Base-by-base conservation (phyloP, 108 stramenopile species). In the Ochromonas danica region DNA sequence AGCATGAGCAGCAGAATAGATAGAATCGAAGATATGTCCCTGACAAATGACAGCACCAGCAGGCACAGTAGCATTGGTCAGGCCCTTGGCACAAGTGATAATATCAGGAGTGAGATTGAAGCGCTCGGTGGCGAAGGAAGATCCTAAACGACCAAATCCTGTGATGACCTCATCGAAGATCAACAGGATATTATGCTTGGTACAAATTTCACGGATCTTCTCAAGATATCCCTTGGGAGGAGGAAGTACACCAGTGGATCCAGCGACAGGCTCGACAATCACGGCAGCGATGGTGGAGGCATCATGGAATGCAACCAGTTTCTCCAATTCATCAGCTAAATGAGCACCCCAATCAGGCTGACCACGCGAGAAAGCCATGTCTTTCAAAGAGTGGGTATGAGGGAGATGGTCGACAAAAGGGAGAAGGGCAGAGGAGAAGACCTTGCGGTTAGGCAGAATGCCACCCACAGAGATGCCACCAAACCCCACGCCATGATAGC, bases 151-250 rank as follows among this genome's bases (percentile, higher is more conserved):
- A 6, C 94, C 94, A 85, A 95, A 93, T 1, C 93, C 94, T 0
- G 94, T 93, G 0, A 92, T 92, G 61, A 93, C 92, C 79, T 95
- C 94, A 74, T 95, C 94, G 65, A 87, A 90, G 67, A 95, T 92
- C 63, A 95, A 82, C 60, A 95, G 72, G 2, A 95, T 84, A 60
- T 89, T 80, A 71, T 91, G 87, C 0, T 86, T 79, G 43, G 91
- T 83, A 71, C 93, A 93, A 60, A 93, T 83, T 36, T 91, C 83
- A 70, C 93, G 79, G 0, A 89, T 78, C 61, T 42, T 41, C 51
- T 79, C 38, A 42, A 95, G 79, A 27, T 89, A 88, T n/a, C 79
- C 79, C 17, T 70, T 3, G 0, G 79, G 79, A 0, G 79, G 70
- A 35, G 14, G 94, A 91, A 39, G 88, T 85, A 79, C 92, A 93